Conservation (phyloP, 371 early-diverging fungal genomes). For the Vairimorpha necatrix region DNA sequence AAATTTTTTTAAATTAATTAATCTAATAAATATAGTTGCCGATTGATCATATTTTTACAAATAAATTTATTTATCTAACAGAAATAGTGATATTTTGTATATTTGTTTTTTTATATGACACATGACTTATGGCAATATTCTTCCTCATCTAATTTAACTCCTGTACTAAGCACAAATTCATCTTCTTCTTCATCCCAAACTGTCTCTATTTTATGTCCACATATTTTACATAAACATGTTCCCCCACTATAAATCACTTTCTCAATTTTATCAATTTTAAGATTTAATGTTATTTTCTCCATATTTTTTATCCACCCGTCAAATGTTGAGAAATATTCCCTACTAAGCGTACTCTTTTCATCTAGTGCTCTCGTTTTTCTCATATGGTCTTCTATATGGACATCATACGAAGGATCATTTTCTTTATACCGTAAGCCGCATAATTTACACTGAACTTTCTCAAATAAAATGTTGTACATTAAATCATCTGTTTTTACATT, state of each 20-base stretch:
- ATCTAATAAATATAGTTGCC: no score
- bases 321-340: conserved; percentile 34
- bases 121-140: conserved; percentile 36
- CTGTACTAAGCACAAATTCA: conserved; percentile 25
- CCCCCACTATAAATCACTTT: conserved; percentile 18
- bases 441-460: conserved; percentile 39
- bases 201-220: conserved; percentile 26
- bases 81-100: no score
- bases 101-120: conserved; percentile 12
- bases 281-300: conserved; percentile 28
- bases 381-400: conserved; percentile 46
- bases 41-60: no score
- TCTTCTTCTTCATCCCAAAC: conserved; percentile 45
- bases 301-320: conserved; percentile 37
- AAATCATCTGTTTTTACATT: not conserved
- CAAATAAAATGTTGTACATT: conserved; percentile 5
- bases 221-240: conserved; percentile 27
- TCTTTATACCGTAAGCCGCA: conserved; percentile 44
- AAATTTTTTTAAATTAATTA: no score
- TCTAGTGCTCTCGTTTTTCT: conserved; percentile 30
- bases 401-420: conserved; percentile 13
- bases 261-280: conserved; percentile 30
- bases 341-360: conserved; percentile 31
- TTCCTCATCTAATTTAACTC: conserved; percentile 29
- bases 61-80: no score